These are phyloP conservation scores for Solanum aculeatissimum DNA, from an alignment of 305 asterid genomes.

Conservation along the genomic window DNA sequence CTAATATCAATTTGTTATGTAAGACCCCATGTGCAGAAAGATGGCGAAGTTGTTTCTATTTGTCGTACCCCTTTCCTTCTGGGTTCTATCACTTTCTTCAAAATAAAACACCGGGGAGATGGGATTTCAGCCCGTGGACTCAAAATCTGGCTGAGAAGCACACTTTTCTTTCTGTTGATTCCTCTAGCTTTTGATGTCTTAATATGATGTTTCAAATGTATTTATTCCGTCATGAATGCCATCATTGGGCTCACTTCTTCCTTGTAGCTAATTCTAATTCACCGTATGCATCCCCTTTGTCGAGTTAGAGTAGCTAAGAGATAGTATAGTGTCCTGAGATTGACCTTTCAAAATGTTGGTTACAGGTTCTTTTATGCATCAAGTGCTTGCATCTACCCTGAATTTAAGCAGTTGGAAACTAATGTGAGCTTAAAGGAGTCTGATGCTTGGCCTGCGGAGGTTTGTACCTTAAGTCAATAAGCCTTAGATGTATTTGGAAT, in stretches of 20 bases:
- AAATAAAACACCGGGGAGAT: not conserved
- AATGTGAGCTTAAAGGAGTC: slow-evolving; percentile 91
- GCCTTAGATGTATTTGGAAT: not conserved
- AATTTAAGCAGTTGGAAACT: slow-evolving; percentile 81
- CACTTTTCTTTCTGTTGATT: not conserved
- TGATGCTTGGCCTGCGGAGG: slow-evolving; percentile 99
- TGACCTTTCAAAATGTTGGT: slow-evolving; percentile 1
- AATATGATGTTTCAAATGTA: not conserved
- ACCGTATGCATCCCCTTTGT: not conserved
- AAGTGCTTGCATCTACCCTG: slow-evolving; percentile 93
- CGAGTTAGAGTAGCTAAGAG: not conserved
- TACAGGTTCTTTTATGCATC: slow-evolving; percentile 83
- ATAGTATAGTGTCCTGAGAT: not conserved
- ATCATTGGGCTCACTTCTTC: not conserved
- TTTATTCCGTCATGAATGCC: not conserved
- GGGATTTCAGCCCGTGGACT: not conserved
- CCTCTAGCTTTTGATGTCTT: not conserved
- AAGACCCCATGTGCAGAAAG: not conserved
- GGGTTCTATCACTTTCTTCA: not conserved
- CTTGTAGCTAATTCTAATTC: not conserved
- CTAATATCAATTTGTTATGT: not conserved
- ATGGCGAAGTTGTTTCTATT: not conserved
- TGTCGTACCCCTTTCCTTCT: not conserved
- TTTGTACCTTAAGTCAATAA: slow-evolving; percentile 2
- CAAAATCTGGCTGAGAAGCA: not conserved